These are phyloP conservation scores for Trichoderma oligosporum DNA, from an alignment of 2,329 filamentous ascomycete species.

Conservation along the genomic window DNA sequence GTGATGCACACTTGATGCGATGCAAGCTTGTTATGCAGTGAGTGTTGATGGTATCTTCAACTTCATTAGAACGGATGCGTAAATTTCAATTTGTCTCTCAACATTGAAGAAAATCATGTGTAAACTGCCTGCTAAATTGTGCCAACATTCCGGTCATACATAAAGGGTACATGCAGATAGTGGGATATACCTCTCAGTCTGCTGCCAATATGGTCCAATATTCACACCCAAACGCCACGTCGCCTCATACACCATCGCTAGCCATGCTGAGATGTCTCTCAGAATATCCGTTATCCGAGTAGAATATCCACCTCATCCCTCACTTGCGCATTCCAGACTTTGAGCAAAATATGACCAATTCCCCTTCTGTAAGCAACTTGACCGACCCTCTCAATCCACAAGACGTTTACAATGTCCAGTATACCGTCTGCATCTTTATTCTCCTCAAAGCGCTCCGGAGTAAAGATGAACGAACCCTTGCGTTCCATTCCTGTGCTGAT, in stretches of 20 bases:
- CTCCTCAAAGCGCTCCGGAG: slow-evolving; percentile 39
- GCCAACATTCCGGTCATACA: slow-evolving; percentile 59
- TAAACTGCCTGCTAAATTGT: slow-evolving; percentile 32
- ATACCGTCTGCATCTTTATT: slow-evolving; percentile 40
- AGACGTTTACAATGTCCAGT: slow-evolving; percentile 45
- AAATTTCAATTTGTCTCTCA: too few species aligned
- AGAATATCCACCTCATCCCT: slow-evolving; percentile 41
- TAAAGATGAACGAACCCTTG: slow-evolving; percentile 40
- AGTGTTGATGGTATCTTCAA: background rate
- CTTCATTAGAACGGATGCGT: too few species aligned
- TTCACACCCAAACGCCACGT: background rate
- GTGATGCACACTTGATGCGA: slow-evolving; percentile 7
- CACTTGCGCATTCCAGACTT: slow-evolving; percentile 40
- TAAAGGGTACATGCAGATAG: slow-evolving; percentile 64
- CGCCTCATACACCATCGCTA: background rate
- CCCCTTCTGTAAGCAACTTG: slow-evolving; percentile 41
- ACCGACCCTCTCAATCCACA: slow-evolving; percentile 46
- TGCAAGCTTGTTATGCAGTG: slow-evolving; percentile 12
- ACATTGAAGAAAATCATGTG: slow-evolving; percentile 64
- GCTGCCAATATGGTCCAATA: too few species aligned
- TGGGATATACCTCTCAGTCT: too few species aligned
- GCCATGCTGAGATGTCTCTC: slow-evolving; percentile 51
- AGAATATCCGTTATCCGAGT: slow-evolving; percentile 53
- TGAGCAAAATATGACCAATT: slow-evolving; percentile 41
- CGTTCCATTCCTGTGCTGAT: slow-evolving; percentile 41